Evolutionary conservation across 306 rosid species (phyloP).

Genomic region (Pterocarpus santalinus): DNA sequence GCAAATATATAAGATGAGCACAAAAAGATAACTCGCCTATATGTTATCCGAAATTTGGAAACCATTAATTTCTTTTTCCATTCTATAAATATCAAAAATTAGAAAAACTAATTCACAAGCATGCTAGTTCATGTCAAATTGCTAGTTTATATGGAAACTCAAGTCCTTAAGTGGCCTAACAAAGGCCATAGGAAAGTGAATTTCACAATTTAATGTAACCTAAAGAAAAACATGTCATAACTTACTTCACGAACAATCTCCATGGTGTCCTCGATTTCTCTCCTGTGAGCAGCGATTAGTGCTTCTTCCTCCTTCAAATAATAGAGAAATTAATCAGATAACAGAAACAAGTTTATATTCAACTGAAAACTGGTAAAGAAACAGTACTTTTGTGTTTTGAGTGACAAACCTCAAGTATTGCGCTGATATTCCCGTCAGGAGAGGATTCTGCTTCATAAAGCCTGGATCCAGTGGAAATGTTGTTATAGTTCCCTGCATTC

Average conservation of each 20-base stretch:
- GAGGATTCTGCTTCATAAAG: conserved; percentile 63
- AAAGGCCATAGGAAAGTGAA: conserved; percentile 20
- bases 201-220: not conserved
- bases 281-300: conserved; percentile 91
- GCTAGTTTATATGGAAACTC: not conserved
- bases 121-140: not conserved
- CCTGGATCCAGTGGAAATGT: conserved; percentile 60
- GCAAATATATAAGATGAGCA: conserved; percentile 26
- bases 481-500: conserved; percentile 53
- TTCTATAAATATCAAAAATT: not conserved
- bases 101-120: not conserved
- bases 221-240: conserved; percentile 31
- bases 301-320: conserved; percentile 95
- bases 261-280: conserved; percentile 99
- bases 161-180: not conserved
- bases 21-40: not conserved
- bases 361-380: conserved; percentile 8
- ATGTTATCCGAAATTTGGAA: conserved; percentile 13
- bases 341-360: conserved; percentile 26
- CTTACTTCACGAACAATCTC: conserved; percentile 99
- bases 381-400: conserved; percentile 18
- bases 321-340: conserved; percentile 40
- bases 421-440: conserved; percentile 78
- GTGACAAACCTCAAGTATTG: conserved; percentile 89
- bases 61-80: not conserved